Evolutionary conservation across 1,284 basidiomycete species (phyloP), one percentile per base, ranked within the genome.

Genomic region (Cryptococcus sp.): DNA sequence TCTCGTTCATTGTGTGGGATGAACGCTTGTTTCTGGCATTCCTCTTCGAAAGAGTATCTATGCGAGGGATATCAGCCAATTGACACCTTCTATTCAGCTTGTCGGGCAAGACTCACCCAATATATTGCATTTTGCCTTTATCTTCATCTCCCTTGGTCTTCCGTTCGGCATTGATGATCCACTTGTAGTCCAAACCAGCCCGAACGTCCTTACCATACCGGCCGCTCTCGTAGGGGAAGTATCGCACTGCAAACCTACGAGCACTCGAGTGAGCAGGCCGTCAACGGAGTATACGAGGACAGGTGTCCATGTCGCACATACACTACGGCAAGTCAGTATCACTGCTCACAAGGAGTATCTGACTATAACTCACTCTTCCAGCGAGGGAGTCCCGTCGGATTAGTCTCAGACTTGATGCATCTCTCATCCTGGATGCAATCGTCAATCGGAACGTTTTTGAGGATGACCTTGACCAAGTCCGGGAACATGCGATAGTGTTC

Each of bases 381-480:
- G 13, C 53, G 46, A 20, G 53, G 53, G 38, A 54, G 38, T 40
- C 44, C 53, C 15, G 53, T 54, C 16, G 41, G 41, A 23, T 54
- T 54, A 7, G 39, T 27, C 20, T 54, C 31, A n/a, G 44, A 35
- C 20, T 47, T 54, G 4, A 54, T 54, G 31, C 53, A 54, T 35
- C 19, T 5, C n/a, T 19, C 44, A 46, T 23, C 47, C 31, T 54
- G n/a, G n/a, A 54, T 54, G 47, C 53, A 54, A 46, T 54, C 22
- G 23, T 47, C 31, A 19, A 54, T 47, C 44, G 44, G 47, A 39
- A 23, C 53, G n/a, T 40, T 39, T 39, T 54, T 54, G 23, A 54
- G 46, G 53, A 54, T 54, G 19, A 54, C 45, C 47, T 54, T 47
- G 15, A 54, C 53, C 47, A 47, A 41, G 22, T 54, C 53, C 19